Evolutionary conservation across 495 filamentous ascomycete genomes (phyloP).

Genomic region (Elasticomyces elasticus): DNA sequence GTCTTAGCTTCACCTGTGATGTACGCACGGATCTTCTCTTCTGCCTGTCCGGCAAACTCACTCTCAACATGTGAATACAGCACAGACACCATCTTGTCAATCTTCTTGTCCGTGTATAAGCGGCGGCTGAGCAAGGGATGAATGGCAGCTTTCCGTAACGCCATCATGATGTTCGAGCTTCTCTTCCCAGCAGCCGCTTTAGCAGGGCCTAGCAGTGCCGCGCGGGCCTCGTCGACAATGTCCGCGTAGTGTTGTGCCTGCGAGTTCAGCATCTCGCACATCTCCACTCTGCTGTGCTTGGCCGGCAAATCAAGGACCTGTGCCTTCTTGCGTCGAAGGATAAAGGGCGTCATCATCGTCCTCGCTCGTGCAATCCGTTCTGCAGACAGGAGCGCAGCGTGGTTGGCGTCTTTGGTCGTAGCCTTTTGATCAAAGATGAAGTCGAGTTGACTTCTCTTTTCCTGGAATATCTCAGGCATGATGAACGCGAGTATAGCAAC

Average conservation of each 20-base stretch:
- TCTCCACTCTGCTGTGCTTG: conserved; percentile 69
- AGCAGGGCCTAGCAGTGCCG: conserved; percentile 40
- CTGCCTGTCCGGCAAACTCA: conserved; percentile 35
- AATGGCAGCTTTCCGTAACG: conserved; percentile 82
- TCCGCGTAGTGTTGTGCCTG: conserved; percentile 59
- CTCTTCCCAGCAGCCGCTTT: conserved; percentile 50
- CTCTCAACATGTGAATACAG: conserved; percentile 56
- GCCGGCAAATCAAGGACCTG: conserved; percentile 81
- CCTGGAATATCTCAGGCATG: conserved; percentile 68
- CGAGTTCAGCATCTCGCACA: conserved; percentile 69
- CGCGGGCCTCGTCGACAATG: conserved; percentile 43
- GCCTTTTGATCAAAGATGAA: conserved; percentile 85
- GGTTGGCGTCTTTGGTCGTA: conserved; percentile 58
- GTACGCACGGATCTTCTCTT: conserved; percentile 11
- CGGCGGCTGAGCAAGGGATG: conserved; percentile 81
- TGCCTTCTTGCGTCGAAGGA: conserved; percentile 84
- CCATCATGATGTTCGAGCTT: conserved; percentile 69
- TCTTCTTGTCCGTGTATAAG: conserved; percentile 60
- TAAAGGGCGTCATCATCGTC: conserved; percentile 89
- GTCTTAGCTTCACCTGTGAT: conserved; percentile 8
- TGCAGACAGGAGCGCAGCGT: conserved; percentile 65
- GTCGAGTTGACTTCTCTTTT: conserved; percentile 61
- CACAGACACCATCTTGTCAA: conserved; percentile 62
- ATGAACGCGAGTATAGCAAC: conserved; percentile 83
- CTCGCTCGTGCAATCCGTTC: conserved; percentile 78